Evolutionary conservation across 148 eudicot species (phyloP).

Genomic region (Euryodendron excelsum): DNA sequence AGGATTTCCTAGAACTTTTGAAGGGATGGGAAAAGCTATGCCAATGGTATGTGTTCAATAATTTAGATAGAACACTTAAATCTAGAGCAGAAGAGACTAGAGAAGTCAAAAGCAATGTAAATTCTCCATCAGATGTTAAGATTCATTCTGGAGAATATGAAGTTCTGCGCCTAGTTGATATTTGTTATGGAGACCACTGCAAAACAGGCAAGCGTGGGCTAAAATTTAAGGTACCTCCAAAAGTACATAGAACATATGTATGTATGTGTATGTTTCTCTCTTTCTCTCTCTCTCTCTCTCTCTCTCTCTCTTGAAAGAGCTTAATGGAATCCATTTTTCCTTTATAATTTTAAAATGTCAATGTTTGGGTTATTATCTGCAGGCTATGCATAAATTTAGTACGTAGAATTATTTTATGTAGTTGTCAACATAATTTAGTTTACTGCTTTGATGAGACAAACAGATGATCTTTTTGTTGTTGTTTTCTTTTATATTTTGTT

Average conservation of each 20-base stretch:
- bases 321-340: background rate
- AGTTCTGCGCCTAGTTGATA: conserved; percentile 64
- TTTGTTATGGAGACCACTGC: conserved; percentile 77
- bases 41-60: conserved; percentile 43
- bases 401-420: background rate
- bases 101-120: conserved; percentile 20
- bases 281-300: background rate
- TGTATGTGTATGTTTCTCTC: background rate
- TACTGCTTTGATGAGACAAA: background rate
- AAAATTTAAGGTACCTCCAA: conserved; percentile 61
- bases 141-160: conserved; percentile 55
- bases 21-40: conserved; percentile 87
- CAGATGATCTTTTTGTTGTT: background rate
- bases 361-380: background rate
- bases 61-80: conserved; percentile 32
- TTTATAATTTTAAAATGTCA: background rate
- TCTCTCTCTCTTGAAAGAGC: background rate
- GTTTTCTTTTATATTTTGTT: background rate
- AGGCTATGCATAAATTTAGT: background rate
- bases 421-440: background rate
- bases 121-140: conserved; percentile 29
- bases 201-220: conserved; percentile 55
- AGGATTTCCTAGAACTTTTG: conserved; percentile 77
- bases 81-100: conserved; percentile 25
- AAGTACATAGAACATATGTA: background rate